Percentiles rank a stretch among this genome's conserved stretches.
Conservation (phyloP, 768 basidiomycete species). For the Kwoniella sp. region DNA sequence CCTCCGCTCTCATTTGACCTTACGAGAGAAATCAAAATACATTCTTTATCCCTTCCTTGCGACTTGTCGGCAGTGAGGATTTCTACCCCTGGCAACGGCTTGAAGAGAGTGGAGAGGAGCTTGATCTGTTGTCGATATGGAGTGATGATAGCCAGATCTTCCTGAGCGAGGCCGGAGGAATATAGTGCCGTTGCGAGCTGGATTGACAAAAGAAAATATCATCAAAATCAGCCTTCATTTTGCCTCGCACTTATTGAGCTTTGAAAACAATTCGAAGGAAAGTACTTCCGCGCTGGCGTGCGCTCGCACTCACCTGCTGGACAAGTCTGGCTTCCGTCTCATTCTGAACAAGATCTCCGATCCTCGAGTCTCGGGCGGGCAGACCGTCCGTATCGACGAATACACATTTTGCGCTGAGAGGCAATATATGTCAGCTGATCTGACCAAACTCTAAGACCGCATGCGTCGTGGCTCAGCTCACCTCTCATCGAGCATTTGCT, state of each 20-base stretch:
- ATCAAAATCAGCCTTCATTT: too few species aligned
- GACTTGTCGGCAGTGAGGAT: constrained; percentile 88
- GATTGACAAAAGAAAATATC: too few species aligned
- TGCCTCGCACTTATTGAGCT: too few species aligned
- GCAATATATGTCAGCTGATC: background rate
- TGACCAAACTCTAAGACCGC: too few species aligned
- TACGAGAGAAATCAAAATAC: constrained; percentile 89
- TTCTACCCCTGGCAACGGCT: constrained; percentile 62
- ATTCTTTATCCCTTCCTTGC: constrained; percentile 94
- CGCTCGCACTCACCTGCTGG: constrained; percentile 49
- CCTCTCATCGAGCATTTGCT: constrained; percentile 67
- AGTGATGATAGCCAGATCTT: constrained; percentile 84
- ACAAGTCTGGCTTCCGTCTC: constrained; percentile 67
- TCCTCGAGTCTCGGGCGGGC: constrained; percentile 75
- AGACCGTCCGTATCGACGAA: constrained; percentile 91
- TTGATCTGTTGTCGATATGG: constrained; percentile 96
- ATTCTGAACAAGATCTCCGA: constrained; percentile 90
- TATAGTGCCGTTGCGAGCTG: constrained; percentile 72
- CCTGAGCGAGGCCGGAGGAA: constrained; percentile 65
- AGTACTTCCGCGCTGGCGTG: too few species aligned
- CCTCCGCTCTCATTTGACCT: constrained; percentile 74
- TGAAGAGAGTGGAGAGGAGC: constrained; percentile 70
- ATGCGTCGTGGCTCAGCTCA: too few species aligned
- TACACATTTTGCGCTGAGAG: constrained; percentile 74
- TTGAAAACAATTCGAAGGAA: too few species aligned